Conservation (phyloP, 139 green algal genomes). For the Edaphochlamys debaryana region DNA sequence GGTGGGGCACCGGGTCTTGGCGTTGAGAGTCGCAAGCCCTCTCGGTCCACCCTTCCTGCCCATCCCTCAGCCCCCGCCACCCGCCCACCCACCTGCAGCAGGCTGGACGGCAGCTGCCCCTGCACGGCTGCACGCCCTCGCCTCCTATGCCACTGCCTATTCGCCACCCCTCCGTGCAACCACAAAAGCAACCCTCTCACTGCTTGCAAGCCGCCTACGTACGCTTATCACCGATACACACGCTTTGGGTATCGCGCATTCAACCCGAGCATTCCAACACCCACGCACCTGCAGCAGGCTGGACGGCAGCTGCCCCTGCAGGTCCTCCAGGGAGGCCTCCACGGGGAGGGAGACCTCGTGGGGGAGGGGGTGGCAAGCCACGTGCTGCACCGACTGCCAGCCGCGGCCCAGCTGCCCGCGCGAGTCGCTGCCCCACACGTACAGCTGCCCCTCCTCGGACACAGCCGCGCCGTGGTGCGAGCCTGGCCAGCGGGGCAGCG, state of each 20-base stretch:
- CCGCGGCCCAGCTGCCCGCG: conserved; percentile 40
- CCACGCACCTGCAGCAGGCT: conserved; percentile 19
- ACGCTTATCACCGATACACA: no score
- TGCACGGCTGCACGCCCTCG: background rate
- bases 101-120: background rate
- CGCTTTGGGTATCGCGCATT: no score
- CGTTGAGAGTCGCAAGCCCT: no score
- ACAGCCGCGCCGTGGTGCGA: conserved; percentile 28
- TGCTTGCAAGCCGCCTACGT: no score
- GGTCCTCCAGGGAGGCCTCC: conserved; percentile 28
- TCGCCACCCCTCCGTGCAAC: background rate
- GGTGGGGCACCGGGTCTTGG: no score
- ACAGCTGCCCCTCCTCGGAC: conserved; percentile 16
- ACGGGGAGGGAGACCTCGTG: conserved; percentile 16
- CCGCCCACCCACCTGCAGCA: conserved; percentile 27
- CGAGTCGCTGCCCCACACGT: conserved; percentile 43
- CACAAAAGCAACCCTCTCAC: no score
- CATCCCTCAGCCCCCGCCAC: background rate
- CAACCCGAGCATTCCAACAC: no score
- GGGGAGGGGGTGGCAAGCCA: conserved; percentile 27
- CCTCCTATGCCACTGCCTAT: background rate
- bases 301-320: conserved; percentile 14
- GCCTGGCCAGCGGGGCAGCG: background rate
- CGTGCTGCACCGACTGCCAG: conserved; percentile 1
- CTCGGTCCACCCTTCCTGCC: no score